These are phyloP conservation scores for Zarea fungicola DNA, from an alignment of 2,329 filamentous ascomycete species.

Conservation along the genomic window DNA sequence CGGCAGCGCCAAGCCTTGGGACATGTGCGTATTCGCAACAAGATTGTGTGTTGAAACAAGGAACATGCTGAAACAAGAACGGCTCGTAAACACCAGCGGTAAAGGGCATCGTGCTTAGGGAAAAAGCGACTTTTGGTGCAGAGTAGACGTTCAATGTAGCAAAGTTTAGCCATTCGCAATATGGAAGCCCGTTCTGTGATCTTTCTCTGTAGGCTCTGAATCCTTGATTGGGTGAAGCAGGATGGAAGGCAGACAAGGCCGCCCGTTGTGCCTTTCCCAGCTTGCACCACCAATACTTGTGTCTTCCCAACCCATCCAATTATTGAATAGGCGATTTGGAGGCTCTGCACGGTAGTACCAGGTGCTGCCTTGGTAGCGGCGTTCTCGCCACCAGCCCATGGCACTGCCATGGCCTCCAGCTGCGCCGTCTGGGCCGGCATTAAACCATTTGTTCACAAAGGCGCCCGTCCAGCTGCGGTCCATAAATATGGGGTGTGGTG, in stretches of 20 bases:
- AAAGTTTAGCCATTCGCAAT: slow-evolving; percentile 31
- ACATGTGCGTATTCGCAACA: not conserved
- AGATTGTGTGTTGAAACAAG: too few relatives aligned
- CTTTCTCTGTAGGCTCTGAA: slow-evolving; percentile 44
- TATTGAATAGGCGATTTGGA: slow-evolving; percentile 55
- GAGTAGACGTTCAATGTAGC: not conserved
- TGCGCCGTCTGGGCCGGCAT: slow-evolving; percentile 50
- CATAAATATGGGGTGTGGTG: slow-evolving; percentile 74
- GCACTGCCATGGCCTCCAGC: slow-evolving; percentile 50
- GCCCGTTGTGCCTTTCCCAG: slow-evolving; percentile 53
- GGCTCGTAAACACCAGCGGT: too few relatives aligned
- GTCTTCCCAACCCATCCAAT: slow-evolving; percentile 58
- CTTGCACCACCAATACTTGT: slow-evolving; percentile 46
- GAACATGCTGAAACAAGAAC: too few relatives aligned
- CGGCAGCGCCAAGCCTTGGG: not conserved
- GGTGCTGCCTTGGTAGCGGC: slow-evolving; percentile 51
- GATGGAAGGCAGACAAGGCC: slow-evolving; percentile 54
- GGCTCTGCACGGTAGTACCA: slow-evolving; percentile 58
- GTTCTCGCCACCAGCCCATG: slow-evolving; percentile 55
- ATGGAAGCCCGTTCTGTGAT: slow-evolving; percentile 33
- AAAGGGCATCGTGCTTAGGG: not conserved
- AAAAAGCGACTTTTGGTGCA: not conserved
- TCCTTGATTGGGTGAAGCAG: slow-evolving; percentile 58
- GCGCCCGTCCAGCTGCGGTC: slow-evolving; percentile 63
- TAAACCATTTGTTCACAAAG: slow-evolving; percentile 54